These are phyloP conservation scores for Aspergillus pseudonomiae DNA, from an alignment of 2,329 filamentous ascomycete genomes.

Conservation along the genomic window DNA sequence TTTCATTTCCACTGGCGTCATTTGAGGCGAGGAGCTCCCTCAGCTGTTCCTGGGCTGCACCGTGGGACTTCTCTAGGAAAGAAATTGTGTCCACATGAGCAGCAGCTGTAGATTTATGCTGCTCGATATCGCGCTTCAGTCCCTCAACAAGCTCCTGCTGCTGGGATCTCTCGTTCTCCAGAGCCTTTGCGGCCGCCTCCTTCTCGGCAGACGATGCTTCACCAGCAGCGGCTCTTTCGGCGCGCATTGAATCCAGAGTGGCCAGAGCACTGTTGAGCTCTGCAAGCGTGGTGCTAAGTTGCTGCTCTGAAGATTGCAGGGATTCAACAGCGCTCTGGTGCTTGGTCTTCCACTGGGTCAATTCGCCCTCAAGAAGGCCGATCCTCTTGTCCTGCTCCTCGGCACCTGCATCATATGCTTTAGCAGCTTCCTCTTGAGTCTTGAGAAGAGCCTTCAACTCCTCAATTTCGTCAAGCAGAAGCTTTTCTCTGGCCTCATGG, in stretches of 20 bases:
- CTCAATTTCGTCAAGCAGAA: constrained; percentile 72
- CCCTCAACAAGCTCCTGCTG: constrained; percentile 63
- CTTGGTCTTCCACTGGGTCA: constrained; percentile 74
- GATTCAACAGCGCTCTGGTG: constrained; percentile 71
- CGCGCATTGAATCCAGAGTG: constrained; percentile 52
- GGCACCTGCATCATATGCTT: constrained; percentile 36
- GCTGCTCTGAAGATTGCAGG: constrained; percentile 71
- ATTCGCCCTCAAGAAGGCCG: constrained; percentile 68
- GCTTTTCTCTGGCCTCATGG: constrained; percentile 73
- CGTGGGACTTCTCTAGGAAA: constrained; percentile 73
- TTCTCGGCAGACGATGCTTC: constrained; percentile 36
- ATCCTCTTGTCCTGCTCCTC: constrained; percentile 61
- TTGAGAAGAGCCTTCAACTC: constrained; percentile 62
- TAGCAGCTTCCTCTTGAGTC: constrained; percentile 40
- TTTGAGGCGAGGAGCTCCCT: constrained; percentile 66
- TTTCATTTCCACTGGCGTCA: constrained; percentile 56
- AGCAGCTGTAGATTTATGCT: constrained; percentile 75
- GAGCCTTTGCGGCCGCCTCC: constrained; percentile 46
- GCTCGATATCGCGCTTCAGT: constrained; percentile 75
- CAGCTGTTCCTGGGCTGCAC: constrained; percentile 67
- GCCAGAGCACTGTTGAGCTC: constrained; percentile 71
- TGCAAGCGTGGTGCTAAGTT: constrained; percentile 71
- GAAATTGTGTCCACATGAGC: constrained; percentile 70
- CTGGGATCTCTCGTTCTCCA: constrained; percentile 56
- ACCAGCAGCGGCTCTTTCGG: constrained; percentile 41